Evolutionary conservation across 2,329 filamentous ascomycete species (phyloP).

Genomic region (Ophiostoma australiae): DNA sequence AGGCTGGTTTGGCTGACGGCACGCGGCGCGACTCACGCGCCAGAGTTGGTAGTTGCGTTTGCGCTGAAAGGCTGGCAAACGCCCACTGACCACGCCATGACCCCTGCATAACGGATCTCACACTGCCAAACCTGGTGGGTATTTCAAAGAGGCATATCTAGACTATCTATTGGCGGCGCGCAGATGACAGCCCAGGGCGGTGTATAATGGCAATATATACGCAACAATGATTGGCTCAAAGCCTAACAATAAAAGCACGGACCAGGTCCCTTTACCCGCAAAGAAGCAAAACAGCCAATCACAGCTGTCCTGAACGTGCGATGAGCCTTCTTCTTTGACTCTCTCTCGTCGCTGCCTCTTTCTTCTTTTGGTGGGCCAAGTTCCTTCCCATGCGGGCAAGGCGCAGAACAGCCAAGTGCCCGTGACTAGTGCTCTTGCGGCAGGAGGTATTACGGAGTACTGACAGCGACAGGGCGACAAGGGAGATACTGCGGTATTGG

Average conservation of each 20-base stretch:
- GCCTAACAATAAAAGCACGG: constrained; percentile 13
- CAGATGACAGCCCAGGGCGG: constrained; percentile 7
- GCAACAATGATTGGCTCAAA: background rate
- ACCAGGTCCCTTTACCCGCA: constrained; percentile 5
- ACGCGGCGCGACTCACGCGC: constrained; percentile 2
- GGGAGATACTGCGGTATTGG: background rate
- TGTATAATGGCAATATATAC: constrained; percentile 8
- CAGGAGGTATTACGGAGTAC: constrained; percentile 16
- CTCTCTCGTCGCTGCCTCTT: background rate
- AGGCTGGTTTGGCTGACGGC: background rate
- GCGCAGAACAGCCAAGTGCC: constrained; percentile 5
- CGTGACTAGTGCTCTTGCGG: constrained; percentile 2
- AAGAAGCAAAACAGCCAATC: background rate
- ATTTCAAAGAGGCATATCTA: background rate
- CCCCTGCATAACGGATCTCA: background rate
- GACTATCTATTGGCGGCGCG: constrained; percentile 1
- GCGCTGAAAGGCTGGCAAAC: background rate
- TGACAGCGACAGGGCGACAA: background rate
- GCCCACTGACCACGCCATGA: background rate
- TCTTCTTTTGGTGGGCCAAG: background rate
- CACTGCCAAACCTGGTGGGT: background rate
- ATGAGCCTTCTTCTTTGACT: background rate
- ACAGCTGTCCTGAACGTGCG: background rate
- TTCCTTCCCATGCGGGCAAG: constrained; percentile 13
- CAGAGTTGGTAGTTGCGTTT: background rate